A percentile compares a stretch with the other conserved stretches of the same genome.
These are phyloP conservation scores for Aspergillus niger DNA, from an alignment of 2,329 filamentous ascomycete genomes.

Conservation along the genomic window DNA sequence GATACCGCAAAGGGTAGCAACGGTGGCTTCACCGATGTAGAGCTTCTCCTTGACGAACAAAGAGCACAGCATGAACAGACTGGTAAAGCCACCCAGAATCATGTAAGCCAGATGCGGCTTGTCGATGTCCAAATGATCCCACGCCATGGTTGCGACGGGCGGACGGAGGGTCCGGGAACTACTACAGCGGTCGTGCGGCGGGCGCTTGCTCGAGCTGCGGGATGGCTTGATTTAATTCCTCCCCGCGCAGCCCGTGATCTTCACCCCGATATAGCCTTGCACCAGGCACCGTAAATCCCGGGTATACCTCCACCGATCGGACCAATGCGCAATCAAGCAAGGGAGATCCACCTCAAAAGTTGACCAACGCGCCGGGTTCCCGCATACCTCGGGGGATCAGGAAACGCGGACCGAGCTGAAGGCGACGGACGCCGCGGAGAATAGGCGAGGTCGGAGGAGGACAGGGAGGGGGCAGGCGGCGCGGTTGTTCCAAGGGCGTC, in stretches of 20 bases:
- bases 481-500: background rate
- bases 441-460: conserved; percentile 6
- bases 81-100: conserved; percentile 96
- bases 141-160: conserved; percentile 45
- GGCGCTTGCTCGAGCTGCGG: background rate
- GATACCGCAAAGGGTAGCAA: conserved; percentile 72
- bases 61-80: conserved; percentile 96
- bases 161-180: background rate
- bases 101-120: conserved; percentile 97
- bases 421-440: conserved; percentile 9
- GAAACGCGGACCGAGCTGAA: background rate
- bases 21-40: conserved; percentile 97
- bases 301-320: conserved; percentile 9
- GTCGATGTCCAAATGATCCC: conserved; percentile 67
- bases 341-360: conserved; percentile 28
- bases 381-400: conserved; percentile 10
- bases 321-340: conserved; percentile 24
- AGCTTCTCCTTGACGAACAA: conserved; percentile 97
- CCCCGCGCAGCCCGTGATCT: conserved; percentile 1
- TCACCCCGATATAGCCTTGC: conserved; percentile 8
- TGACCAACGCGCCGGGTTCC: conserved; percentile 8
- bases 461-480: background rate
- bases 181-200: too few species aligned
- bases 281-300: conserved; percentile 2
- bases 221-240: background rate